phyloP scores from a whole-genome alignment of 768 basidiomycete genomes.

The Lactarius indigo region DNA sequence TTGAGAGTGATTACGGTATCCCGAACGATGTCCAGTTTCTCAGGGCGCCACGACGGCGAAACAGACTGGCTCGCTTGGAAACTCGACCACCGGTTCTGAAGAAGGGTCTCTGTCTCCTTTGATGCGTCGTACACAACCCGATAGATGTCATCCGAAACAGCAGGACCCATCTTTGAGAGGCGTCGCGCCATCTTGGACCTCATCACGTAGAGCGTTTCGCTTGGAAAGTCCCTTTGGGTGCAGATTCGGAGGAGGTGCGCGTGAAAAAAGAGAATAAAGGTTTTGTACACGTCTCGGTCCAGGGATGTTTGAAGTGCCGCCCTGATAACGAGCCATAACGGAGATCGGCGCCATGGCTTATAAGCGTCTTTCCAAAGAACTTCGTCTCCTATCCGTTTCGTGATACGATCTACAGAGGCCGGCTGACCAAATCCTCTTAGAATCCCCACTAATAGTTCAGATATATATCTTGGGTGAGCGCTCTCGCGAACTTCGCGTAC shows the following conservation, averaged over 20 bases:
- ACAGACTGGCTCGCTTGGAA: not conserved
- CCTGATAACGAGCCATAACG: conserved; percentile 22
- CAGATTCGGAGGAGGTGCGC: not conserved
- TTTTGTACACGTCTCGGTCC: not conserved
- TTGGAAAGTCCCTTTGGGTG: not conserved
- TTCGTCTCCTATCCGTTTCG: not conserved
- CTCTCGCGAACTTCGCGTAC: not conserved
- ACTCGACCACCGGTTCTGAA: not conserved
- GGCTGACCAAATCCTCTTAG: conserved; percentile 33
- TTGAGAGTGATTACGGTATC: conserved; percentile 5
- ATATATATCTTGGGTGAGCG: not conserved
- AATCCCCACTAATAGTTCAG: not conserved
- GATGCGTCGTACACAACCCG: not conserved
- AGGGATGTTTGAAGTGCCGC: conserved; percentile 37
- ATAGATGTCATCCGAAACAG: not conserved
- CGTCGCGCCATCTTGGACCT: not conserved
- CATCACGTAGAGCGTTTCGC: not conserved
- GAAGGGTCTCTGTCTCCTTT: not conserved
- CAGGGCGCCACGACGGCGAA: not conserved
- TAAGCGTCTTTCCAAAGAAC: not conserved
- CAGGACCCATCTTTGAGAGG: not conserved
- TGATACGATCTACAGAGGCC: conserved; percentile 26
- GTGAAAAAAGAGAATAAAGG: not conserved
- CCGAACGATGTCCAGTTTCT: not conserved
- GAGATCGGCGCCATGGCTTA: conserved; percentile 28